Evolutionary conservation across 257 asterid species (phyloP).

Genomic region (Handroanthus guayacan): DNA sequence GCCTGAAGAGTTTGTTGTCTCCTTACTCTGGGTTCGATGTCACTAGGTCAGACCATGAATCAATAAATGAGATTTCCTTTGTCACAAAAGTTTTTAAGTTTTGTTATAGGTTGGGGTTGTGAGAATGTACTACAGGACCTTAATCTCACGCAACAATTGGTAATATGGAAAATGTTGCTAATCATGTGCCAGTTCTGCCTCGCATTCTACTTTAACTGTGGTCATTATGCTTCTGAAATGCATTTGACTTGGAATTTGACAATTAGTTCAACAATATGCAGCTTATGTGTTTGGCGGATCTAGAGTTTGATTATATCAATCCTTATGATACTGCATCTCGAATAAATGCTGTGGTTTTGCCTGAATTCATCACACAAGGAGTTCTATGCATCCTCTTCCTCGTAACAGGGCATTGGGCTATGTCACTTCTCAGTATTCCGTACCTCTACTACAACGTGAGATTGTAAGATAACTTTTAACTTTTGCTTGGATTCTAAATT

Average conservation of each 20-base stretch:
- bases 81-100: background rate
- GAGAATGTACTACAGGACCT: background rate
- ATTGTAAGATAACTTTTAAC: conserved; percentile 59
- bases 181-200: background rate
- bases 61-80: background rate
- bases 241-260: background rate
- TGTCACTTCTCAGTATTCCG: conserved; percentile 67
- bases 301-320: conserved; percentile 81
- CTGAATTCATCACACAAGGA: conserved; percentile 79
- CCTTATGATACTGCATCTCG: conserved; percentile 80
- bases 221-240: background rate
- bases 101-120: background rate
- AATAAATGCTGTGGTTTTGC: conserved; percentile 67
- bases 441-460: conserved; percentile 69
- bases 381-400: conserved; percentile 66
- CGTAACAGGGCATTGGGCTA: conserved; percentile 76
- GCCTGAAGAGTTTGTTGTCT: background rate
- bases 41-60: background rate
- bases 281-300: conserved; percentile 79
- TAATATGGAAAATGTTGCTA: background rate
- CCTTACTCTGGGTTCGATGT: background rate
- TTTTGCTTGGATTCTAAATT: conserved; percentile 19
- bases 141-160: background rate
- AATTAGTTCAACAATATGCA: conserved; percentile 42
- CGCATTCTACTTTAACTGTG: background rate